A percentile compares a stretch with the other conserved stretches of the same genome.
Evolutionary conservation across 306 rosid genomes (phyloP).

Genomic region (Canavalia gladiata): DNA sequence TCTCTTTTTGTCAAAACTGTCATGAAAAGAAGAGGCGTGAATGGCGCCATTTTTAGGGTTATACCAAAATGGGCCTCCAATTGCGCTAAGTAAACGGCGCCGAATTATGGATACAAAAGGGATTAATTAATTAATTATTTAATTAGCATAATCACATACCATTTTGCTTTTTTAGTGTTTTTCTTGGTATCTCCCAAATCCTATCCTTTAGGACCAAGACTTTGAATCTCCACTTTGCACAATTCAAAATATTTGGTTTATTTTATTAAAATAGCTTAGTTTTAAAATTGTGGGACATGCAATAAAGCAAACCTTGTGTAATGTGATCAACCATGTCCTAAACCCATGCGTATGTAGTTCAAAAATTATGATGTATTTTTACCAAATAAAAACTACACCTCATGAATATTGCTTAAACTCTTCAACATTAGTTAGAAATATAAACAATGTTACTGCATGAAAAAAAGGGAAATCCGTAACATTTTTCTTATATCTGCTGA

Average conservation of each 20-base stretch:
- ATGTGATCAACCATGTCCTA: not conserved
- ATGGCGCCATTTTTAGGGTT: conserved; percentile 56
- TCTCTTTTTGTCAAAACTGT: conserved; percentile 37
- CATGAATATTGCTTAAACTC: not conserved
- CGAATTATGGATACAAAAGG: conserved; percentile 21
- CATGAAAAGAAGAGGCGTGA: conserved; percentile 66
- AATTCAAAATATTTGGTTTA: not conserved
- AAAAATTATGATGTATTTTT: not conserved
- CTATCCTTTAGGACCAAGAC: conserved; percentile 55
- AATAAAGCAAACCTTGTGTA: not conserved
- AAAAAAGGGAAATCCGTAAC: not conserved
- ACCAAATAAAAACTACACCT: not conserved
- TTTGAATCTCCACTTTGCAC: conserved; percentile 23
- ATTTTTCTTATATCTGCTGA: not conserved
- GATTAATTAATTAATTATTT: conserved; percentile 34
- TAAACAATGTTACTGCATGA: not conserved
- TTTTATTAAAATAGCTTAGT: not conserved
- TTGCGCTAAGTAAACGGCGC: conserved; percentile 70
- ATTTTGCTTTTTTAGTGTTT: conserved; percentile 42
- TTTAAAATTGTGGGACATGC: conserved; percentile 9
- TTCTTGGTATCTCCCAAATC: conserved; percentile 45
- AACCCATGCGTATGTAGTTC: not conserved
- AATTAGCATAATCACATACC: not conserved
- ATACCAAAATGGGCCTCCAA: conserved; percentile 46
- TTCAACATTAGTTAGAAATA: not conserved